Evolutionary conservation across 1,284 basidiomycete species (phyloP).

Genomic region (Heterobasidion irregulare): DNA sequence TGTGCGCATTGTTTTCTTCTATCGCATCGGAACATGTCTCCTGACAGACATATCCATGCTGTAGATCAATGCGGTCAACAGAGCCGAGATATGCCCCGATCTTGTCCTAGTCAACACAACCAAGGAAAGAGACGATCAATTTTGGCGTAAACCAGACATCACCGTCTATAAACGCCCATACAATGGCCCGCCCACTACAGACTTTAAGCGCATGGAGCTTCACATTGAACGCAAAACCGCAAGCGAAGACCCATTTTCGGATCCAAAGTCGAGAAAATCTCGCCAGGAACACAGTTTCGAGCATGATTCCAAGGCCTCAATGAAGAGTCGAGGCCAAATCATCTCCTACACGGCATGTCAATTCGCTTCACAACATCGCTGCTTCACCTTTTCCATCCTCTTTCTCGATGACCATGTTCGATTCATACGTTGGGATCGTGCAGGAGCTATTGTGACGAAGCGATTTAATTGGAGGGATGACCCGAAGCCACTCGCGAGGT

Average conservation of each 20-base stretch:
- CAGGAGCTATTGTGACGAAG: not conserved
- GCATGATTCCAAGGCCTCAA: not conserved
- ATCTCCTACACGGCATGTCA: not conserved
- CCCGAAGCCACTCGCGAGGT: too few species aligned
- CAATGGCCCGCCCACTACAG: not conserved
- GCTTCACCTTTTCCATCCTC: not conserved
- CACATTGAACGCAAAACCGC: not conserved
- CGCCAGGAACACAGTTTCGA: not conserved
- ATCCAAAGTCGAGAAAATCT: not conserved
- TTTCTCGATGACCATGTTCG: not conserved
- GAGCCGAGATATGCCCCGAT: too few species aligned
- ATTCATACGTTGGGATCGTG: not conserved
- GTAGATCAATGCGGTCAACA: too few species aligned
- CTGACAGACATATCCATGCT: too few species aligned
- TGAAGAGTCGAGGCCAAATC: not conserved
- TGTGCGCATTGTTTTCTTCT: too few species aligned
- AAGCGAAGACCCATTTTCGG: not conserved
- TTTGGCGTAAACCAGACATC: too few species aligned
- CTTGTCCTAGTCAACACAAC: too few species aligned
- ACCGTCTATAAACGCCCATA: too few species aligned
- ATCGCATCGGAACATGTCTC: too few species aligned
- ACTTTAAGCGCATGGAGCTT: not conserved
- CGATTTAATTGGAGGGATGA: not conserved
- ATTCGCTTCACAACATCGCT: not conserved
- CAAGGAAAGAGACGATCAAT: too few species aligned